Evolutionary conservation across 179 eudicot species (phyloP).

Genomic region (Drosera spatulata): DNA sequence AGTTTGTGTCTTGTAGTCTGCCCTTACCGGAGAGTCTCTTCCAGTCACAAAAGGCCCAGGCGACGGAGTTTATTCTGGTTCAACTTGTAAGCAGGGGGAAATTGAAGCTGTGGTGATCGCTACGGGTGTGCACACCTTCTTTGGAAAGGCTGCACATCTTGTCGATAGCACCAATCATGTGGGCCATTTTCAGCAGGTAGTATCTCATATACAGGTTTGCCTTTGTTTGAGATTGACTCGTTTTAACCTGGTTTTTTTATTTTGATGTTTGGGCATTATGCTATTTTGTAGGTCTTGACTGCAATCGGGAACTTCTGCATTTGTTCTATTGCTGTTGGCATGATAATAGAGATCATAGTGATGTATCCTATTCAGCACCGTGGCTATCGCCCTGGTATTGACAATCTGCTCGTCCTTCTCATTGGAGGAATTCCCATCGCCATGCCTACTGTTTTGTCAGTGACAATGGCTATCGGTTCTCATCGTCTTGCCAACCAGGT

Average conservation of each 20-base stretch:
- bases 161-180: conserved; percentile 74
- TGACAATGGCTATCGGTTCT: conserved; percentile 88
- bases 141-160: conserved; percentile 89
- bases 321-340: conserved; percentile 72
- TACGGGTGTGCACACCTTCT: conserved; percentile 10
- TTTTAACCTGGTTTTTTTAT: no score
- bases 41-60: conserved; percentile 76
- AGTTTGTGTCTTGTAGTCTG: conserved; percentile 41
- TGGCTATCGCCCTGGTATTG: conserved; percentile 59
- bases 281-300: conserved; percentile 45
- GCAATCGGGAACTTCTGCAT: conserved; percentile 86
- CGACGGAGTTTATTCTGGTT: conserved; percentile 75
- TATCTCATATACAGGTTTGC: neutral
- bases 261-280: neutral
- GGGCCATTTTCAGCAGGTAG: conserved; percentile 78
- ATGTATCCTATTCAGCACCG: conserved; percentile 75
- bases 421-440: conserved; percentile 91
- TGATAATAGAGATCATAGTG: conserved; percentile 62
- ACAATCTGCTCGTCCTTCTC: conserved; percentile 71
- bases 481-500: conserved; percentile 82
- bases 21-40: conserved; percentile 76
- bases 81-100: conserved; percentile 86
- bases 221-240: neutral
- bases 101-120: conserved; percentile 79
- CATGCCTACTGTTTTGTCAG: conserved; percentile 80